Evolutionary conservation across 371 early-diverging fungal species (phyloP), one percentile per base, ranked within the genome.

Genomic region (Mucor indicus): DNA sequence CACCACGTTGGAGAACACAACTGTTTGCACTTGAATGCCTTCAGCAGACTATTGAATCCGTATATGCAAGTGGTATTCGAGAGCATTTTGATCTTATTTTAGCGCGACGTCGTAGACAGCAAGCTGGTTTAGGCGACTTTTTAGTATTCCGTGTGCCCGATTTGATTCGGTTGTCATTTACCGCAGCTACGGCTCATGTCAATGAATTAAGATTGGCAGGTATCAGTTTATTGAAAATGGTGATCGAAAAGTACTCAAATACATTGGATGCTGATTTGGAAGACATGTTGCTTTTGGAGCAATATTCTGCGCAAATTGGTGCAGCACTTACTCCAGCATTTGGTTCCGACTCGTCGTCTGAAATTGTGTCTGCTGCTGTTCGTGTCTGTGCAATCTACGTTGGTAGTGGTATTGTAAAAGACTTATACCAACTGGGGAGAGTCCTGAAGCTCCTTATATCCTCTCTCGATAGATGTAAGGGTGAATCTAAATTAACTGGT

Each of bases 1-100:
- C 91, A n/a, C 92, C 94, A 1, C 73, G 91, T 10, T 94, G 95
- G 95, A 63, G 90, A 22, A 94, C 93, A 0, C 92, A 92, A 33
- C 63, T 88, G 2, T 90, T 92, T 67, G 92, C 92, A 2, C 53
- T 94, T 2, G 74, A 81, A 38, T 90, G 90, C 50, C 67, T 92
- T 16, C 83, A 86, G 17, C 78, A 79, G 43, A 74, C 88, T 4
- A 72, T 92, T 22, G 69, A 79, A 23, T 59, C 83, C 23, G 73
- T 86, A 6, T 55, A 79, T 19, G 64, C 71, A 5, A 78, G 80
- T n/a, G 80, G 79, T 1, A 70, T 69, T 12, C 65, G 64, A 0
- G 87, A 85, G 40, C 90, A 91, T 60, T 77, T 89, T 53, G 83
- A 91, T 71, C 63, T 92, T 24, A 62, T 70, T 3, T 24, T 72